Base-by-base conservation (phyloP, 73 alveolate genomes). In the Diophrys appendiculata region DNA sequence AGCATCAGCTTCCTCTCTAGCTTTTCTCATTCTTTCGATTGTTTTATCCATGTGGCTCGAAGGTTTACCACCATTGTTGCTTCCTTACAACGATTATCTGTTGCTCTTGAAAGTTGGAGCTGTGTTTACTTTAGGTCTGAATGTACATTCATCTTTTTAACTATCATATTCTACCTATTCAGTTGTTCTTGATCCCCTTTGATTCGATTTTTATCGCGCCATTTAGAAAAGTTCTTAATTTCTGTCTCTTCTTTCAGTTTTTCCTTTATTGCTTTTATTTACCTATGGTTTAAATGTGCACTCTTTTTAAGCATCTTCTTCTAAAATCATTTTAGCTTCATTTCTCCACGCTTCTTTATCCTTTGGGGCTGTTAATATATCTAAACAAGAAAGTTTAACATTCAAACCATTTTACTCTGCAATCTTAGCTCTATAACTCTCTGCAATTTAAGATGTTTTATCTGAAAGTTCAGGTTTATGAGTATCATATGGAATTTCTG, bases 221-320 rank as follows among this genome's bases (percentile, higher is more conserved):
- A 71, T 33, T 54, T 55, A 55, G 52, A 22, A 77, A 1, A 73
- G 56, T 32, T 77, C 93, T 34, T 60, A 54, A 76, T 32, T 30
- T 65, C 60, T 85, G 29, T 77, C 56, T 14, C 85, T 81, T 11
- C 80, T 71, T 1, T 29, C 55, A 30, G 67, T 76, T 77, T 34
- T 77, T 35, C 68, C 22, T 27, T 68, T 80, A 29, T 83, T 30
- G 22, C 35, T 53, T 33, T 68, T 29, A 2, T 56, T 68, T 1
- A 77, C 26, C 31, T 23, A 29, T 1, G 92, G 92, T 31, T 69
- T 67, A 52, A 84, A 84, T 2, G 83, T 84, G 74, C 92, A 84
- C 18, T 65, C 52, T 29, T 52, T 70, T 14, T 84, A 18, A 18
- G 60, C 5, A 11, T 43, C 60, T 43, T 11, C 5, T 43, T 43